Evolutionary conservation across 1,284 basidiomycete species (phyloP), one percentile per base, ranked within the genome.

Genomic region (Ceratobasidium sp.): DNA sequence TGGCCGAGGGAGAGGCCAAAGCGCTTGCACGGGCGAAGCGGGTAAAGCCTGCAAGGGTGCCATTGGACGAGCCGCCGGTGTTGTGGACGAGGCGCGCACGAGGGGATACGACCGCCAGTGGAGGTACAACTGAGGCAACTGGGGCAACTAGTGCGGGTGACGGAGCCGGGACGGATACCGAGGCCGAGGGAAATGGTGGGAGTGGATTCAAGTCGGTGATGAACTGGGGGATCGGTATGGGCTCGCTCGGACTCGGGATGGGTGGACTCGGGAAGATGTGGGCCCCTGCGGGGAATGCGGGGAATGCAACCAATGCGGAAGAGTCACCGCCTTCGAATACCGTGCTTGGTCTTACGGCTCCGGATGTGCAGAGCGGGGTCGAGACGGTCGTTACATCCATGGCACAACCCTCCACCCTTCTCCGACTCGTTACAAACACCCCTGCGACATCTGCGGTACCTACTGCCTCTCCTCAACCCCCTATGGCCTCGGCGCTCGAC

Each of bases 11-110:
- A n/a, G 96, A 99, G 83, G 90, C 97, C 77, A 95, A 96, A 85
- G 85, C 89, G 29, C 87, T 98, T 54, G 88, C 89, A 81, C 94
- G 92, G 82, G 90, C 91, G 85, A 98, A 97, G 85, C 90, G 98
- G 3, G 87, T 95, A 61, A 95, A 95, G 82, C 95, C 96, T 11
- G 86, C 88, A 9, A 90, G 97, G 19, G 91, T 97, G 56, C 96
- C 98, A 0, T 88, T 99, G 19, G 97, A 99, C 82, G 95, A 96
- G 79, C 95, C 95, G 0, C 93, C 95, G 0, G 94, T 94, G 0
- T 84, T 95, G 76, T 87, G 91, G 66, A 90, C 89, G 52, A 89
- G 95, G 75, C 88, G 93, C 51, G 37, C 37, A 6, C 86, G 88
- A 79, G 91, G 49, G 87, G 87, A 69, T 90, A 88, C 37, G 92